phyloP scores from a whole-genome alignment of 179 eudicot species.

The Nepenthes alata region DNA sequence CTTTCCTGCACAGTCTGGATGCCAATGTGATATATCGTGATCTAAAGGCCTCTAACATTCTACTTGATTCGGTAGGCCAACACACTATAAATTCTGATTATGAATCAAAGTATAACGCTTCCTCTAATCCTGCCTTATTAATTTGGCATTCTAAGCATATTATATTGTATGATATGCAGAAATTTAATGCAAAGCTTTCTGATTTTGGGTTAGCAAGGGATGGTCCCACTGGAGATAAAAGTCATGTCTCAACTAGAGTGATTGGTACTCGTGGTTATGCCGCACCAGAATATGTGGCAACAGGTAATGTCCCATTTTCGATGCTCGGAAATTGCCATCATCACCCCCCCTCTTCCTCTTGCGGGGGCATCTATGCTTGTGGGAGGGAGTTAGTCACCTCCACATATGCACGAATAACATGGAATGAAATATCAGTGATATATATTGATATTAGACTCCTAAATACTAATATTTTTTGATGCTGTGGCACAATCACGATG shows the following conservation, averaged over 20 bases:
- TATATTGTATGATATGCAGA: constrained; percentile 16
- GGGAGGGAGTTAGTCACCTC: too few species aligned
- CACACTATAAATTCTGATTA: constrained; percentile 6
- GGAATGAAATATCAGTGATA: too few species aligned
- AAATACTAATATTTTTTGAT: too few species aligned
- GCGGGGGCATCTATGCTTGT: too few species aligned
- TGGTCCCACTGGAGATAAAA: constrained; percentile 53
- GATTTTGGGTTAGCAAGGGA: constrained; percentile 57
- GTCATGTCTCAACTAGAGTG: constrained; percentile 60
- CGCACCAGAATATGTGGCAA: constrained; percentile 59
- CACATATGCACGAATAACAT: too few species aligned
- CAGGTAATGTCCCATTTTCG: constrained; percentile 22
- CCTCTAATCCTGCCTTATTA: too few species aligned
- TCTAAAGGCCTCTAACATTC: constrained; percentile 50
- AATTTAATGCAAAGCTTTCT: constrained; percentile 53
- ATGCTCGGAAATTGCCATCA: neutral
- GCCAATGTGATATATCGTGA: constrained; percentile 51
- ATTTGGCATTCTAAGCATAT: neutral
- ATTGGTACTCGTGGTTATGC: constrained; percentile 61
- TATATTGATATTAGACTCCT: too few species aligned
- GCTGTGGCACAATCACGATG: too few species aligned
- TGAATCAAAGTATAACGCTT: neutral
- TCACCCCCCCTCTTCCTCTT: neutral
- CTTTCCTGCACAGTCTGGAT: constrained; percentile 37
- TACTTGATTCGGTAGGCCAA: constrained; percentile 49